phyloP scores from a whole-genome alignment of 208 protist species.

The Crithidia sp. region DNA sequence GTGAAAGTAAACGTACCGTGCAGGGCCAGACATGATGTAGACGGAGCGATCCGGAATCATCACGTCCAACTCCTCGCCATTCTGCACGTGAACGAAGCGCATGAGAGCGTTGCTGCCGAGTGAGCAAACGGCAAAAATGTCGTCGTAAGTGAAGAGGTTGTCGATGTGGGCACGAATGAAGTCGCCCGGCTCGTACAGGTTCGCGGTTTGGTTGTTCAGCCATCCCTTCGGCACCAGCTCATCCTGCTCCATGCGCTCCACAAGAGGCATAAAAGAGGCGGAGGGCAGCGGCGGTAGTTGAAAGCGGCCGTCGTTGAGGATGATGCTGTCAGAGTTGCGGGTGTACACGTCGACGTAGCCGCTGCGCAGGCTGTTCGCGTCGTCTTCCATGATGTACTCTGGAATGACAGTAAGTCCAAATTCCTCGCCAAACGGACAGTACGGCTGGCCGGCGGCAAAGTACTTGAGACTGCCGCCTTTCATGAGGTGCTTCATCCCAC shows the following conservation, averaged over 20 bases:
- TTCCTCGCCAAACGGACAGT: constrained; percentile 85
- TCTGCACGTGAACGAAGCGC: constrained; percentile 90
- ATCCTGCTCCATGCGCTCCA: constrained; percentile 86
- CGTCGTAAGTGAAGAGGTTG: constrained; percentile 92
- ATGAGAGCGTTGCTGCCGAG: constrained; percentile 81
- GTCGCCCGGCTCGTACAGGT: constrained; percentile 89
- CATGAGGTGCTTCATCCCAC: constrained; percentile 60
- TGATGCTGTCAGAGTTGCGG: constrained; percentile 73
- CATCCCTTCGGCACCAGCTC: constrained; percentile 70
- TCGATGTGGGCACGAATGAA: constrained; percentile 92
- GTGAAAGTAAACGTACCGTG: constrained; percentile 91
- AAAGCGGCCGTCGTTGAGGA: constrained; percentile 85
- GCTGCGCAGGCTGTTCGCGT: constrained; percentile 63
- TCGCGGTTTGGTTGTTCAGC: constrained; percentile 91
- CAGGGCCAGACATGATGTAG: constrained; percentile 88
- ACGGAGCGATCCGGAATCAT: constrained; percentile 83
- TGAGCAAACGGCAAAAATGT: constrained; percentile 87
- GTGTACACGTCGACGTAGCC: constrained; percentile 90
- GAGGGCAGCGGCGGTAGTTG: constrained; percentile 82
- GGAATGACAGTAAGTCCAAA: constrained; percentile 88
- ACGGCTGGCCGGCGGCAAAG: constrained; percentile 72
- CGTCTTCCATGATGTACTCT: constrained; percentile 76
- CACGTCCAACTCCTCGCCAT: constrained; percentile 86
- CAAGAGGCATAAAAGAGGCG: constrained; percentile 64
- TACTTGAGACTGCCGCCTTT: constrained; percentile 78